Base-by-base conservation (phyloP, 805 yeast genomes). In the Candida schatavii region DNA sequence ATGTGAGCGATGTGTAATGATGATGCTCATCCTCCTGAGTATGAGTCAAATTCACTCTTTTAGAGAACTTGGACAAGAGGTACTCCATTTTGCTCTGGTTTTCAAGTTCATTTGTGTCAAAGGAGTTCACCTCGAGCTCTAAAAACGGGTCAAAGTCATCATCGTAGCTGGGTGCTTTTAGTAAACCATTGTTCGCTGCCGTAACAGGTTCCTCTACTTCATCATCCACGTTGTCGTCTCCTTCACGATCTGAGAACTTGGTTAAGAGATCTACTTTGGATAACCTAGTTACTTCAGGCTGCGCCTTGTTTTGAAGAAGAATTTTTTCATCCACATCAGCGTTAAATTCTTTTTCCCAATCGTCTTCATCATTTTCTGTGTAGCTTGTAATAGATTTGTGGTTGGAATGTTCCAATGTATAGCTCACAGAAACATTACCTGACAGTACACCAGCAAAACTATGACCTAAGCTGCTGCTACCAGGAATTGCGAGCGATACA, bases 41-140 rank as follows among this genome's bases (percentile, higher is more conserved):
- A 17, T 57, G 60, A 27, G 60, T 53, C 13, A 50, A 42, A 28
- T 66, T 66, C 11, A 66, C 65, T 31, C 68, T 52, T 22, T 49
- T 45, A 3, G 65, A 46, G 36, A 69, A 60, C 42, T 64, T 66
- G 3, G 59, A 37, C 14, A 66, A 54, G 18, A 70, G 52, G 38
- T 52, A 58, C 27, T 64, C 73, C 66, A 66, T 67, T 46, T 69
- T 68, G 37, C 56, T 55, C 44, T 66, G 72, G 26, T 67, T 56
- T 46, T 68, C 73, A 15, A 68, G 48, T 40, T 70, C 75, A 44
- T 64, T 62, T 7, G 73, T 66, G 47, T 69, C 70, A 42, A 66
- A 67, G 40, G 56, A 57, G 21, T 65, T 70, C 33, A 67, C 48
- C 21, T 67, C 73, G 23, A 69, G 54, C 19, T 65, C 57, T 19